These are phyloP conservation scores for Cystobasidium onofrii DNA, from an alignment of 768 basidiomycete species.

Conservation along the genomic window DNA sequence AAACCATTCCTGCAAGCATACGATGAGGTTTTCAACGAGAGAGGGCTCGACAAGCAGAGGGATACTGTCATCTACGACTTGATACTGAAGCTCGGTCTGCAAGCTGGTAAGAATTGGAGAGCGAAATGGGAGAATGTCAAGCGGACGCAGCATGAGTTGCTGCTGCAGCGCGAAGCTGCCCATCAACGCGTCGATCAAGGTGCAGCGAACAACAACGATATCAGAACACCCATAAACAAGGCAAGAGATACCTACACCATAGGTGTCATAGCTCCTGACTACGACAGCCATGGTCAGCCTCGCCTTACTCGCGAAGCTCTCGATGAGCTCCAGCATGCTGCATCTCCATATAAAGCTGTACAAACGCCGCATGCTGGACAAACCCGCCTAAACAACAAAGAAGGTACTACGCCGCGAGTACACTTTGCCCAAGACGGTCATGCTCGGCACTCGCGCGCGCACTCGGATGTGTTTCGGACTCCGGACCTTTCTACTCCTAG, in stretches of 20 bases:
- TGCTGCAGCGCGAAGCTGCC: neutral
- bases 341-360: conserved; percentile 9
- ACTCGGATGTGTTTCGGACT: neutral
- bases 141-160: conserved; percentile 31
- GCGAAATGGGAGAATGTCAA: conserved; percentile 73
- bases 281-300: neutral
- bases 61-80: conserved; percentile 62
- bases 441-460: neutral
- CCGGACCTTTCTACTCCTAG: neutral
- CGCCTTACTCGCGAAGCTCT: conserved; percentile 9
- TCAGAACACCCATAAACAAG: neutral
- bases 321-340: neutral
- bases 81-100: conserved; percentile 68
- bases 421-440: neutral
- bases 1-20: conserved; percentile 11
- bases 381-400: neutral
- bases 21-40: conserved; percentile 30
- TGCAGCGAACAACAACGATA: neutral
- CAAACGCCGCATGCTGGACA: neutral
- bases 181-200: neutral
- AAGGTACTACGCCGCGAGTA: neutral
- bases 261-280: neutral
- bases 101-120: conserved; percentile 71
- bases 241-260: neutral
- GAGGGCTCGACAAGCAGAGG: conserved; percentile 1